Evolutionary conservation across 805 yeast species (phyloP).

Genomic region (Candida namnaoensis): DNA sequence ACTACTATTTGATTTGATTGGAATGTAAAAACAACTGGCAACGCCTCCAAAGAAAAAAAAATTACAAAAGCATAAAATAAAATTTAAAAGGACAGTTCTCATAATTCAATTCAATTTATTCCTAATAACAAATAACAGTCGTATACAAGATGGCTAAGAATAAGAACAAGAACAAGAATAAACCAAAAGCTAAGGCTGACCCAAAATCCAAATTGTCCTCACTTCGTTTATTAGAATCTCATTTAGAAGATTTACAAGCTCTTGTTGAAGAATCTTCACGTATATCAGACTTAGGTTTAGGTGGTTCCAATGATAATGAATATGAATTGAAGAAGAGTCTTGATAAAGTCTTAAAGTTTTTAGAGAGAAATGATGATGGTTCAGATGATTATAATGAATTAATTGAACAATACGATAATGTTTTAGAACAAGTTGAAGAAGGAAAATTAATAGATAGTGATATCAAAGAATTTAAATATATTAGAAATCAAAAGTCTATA

Average conservation of each 20-base stretch:
- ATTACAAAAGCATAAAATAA: no score
- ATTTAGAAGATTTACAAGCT: conserved; percentile 16
- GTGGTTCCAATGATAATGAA: conserved; percentile 10
- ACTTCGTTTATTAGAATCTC: conserved; percentile 16
- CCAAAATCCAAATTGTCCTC: conserved; percentile 10
- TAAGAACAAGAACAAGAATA: no score
- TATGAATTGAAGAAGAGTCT: conserved; percentile 14
- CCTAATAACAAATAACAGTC: no score
- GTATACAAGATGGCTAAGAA: no score
- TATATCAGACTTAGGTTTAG: conserved; percentile 6
- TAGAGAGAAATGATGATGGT: conserved; percentile 19
- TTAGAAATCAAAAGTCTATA: conserved; percentile 2
- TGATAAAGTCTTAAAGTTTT: conserved; percentile 13
- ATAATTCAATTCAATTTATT: no score
- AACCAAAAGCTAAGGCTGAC: no score
- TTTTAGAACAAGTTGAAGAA: conserved; percentile 5
- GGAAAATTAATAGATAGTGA: conserved; percentile 2
- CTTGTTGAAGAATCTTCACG: conserved; percentile 15
- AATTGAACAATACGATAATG: conserved; percentile 10
- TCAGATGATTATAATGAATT: conserved; percentile 17
- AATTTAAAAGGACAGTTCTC: no score
- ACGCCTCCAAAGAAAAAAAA: no score
- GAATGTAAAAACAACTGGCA: no score
- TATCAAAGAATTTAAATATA: conserved; percentile 9
- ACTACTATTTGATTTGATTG: no score